Percentiles rank a stretch among this genome's conserved stretches.
Evolutionary conservation across 2,329 filamentous ascomycete species (phyloP).

Genomic region (Aureobasidium sp.): DNA sequence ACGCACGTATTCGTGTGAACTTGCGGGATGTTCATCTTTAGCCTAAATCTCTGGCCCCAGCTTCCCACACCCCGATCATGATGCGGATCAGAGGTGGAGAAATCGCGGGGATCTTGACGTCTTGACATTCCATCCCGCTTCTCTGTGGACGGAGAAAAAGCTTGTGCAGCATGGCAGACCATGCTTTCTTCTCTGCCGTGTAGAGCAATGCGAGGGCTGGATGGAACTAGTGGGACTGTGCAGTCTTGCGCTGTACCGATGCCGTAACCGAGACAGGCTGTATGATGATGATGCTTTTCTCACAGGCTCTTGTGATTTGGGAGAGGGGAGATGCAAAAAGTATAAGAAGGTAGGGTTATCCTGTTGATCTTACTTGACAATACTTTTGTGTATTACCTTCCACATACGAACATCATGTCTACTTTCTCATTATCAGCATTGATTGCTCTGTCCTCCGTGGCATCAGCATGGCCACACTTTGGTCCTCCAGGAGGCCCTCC

Average conservation of each 20-base stretch:
- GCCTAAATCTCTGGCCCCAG: background rate
- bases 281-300: background rate
- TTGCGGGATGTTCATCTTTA: background rate
- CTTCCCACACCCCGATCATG: background rate
- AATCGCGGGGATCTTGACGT: constrained; percentile 8
- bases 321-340: background rate
- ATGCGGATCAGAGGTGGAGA: constrained; percentile 3
- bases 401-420: background rate
- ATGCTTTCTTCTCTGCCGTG: background rate
- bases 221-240: background rate
- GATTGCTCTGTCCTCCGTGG: background rate
- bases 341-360: background rate
- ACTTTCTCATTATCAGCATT: background rate
- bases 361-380: background rate
- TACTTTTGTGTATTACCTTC: too few species aligned
- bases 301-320: background rate
- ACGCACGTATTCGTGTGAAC: background rate
- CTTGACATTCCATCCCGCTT: background rate
- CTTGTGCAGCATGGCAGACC: background rate
- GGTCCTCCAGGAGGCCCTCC: background rate
- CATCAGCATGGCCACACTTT: constrained; percentile 8
- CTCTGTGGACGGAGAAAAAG: background rate
- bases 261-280: constrained; percentile 3
- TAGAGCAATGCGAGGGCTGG: background rate
- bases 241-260: background rate